A percentile compares a stretch with the other conserved stretches of the same genome.
These are phyloP conservation scores for Scheffersomyces coipomensis DNA, from an alignment of 805 yeast species.

Conservation along the genomic window DNA sequence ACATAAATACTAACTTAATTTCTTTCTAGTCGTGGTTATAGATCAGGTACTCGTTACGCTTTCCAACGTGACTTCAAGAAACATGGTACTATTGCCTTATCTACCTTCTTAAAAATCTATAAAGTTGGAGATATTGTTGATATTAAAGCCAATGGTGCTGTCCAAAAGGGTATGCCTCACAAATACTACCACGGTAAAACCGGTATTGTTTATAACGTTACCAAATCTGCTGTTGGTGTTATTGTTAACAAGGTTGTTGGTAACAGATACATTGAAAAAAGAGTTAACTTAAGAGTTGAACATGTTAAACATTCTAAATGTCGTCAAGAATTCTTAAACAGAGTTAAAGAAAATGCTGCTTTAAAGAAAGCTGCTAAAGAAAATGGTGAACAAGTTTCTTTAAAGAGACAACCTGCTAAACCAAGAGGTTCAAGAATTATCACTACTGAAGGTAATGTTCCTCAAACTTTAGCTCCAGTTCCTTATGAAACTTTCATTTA, in stretches of 20 bases:
- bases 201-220: constrained; percentile 98
- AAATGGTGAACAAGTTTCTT: constrained; percentile 83
- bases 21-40: constrained; percentile 76
- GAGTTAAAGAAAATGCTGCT: constrained; percentile 97
- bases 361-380: constrained; percentile 92
- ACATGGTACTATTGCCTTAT: constrained; percentile 92
- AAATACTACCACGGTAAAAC: constrained; percentile 99
- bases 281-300: constrained; percentile 97
- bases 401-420: constrained; percentile 97
- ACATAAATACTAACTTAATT: constrained; percentile 3
- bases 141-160: constrained; percentile 98
- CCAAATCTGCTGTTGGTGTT: constrained; percentile 98
- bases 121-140: constrained; percentile 99
- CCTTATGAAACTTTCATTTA: constrained; percentile 99
- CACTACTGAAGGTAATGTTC: constrained; percentile 76
- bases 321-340: constrained; percentile 98
- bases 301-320: constrained; percentile 99
- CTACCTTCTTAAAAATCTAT: constrained; percentile 97
- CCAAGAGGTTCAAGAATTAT: constrained; percentile 94
- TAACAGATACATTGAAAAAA: constrained; percentile 98
- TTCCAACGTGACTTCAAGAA: constrained; percentile 99
- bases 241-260: constrained; percentile 98
- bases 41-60: constrained; percentile 99
- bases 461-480: constrained; percentile 98
- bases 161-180: constrained; percentile 99